Evolutionary conservation across 805 yeast species (phyloP), one percentile per base, ranked within the genome.

Genomic region (Kluyveromyces starmeri): DNA sequence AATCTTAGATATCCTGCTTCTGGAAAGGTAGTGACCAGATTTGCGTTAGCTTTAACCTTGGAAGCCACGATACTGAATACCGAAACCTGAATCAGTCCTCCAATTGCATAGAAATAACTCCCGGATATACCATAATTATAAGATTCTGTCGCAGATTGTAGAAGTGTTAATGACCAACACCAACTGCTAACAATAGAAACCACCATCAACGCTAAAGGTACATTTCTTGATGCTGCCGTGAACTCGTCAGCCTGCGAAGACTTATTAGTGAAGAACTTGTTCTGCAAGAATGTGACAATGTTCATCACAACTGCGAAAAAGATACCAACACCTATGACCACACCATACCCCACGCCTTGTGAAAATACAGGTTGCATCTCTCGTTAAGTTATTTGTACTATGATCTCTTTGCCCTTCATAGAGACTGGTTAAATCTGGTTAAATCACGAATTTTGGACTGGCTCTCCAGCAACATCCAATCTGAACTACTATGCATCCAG

Each of bases 281-380:
- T 57, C 21, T 64, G 59, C 4, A 61, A 38, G 37, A 50, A 50
- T 2, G 72, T 61, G 38, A 67, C 55, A 18, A 40, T 31, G 22
- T 59, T 51, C 71, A 68, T 68, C 20, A 67, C 38, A 7, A 61
- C 41, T 4, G 72, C 71, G 44, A 68, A 68, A 32, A 63, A 64
- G 13, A 63, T 58, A 19, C 71, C 66, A 10, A 59, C 37, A 3
- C 64, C 63, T 12, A 58, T 34, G 5, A 54, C 47, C 25, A 56
- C 44, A n/a, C 61, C 64, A 36, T 53, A 59, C 7, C 63, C 62
- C 27, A 40, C 51, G 15, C 45, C 44, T 29, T 40, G 44, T 10
- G 41, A 38, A 15, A 44, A 41, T 2, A 36, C 30, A 8, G 42
- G 40, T 16, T 39, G 32, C 42, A 39, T 39, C n/a, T n/a, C n/a